Conservation (phyloP, 768 basidiomycete genomes). For the Pleurotus ostreatus region DNA sequence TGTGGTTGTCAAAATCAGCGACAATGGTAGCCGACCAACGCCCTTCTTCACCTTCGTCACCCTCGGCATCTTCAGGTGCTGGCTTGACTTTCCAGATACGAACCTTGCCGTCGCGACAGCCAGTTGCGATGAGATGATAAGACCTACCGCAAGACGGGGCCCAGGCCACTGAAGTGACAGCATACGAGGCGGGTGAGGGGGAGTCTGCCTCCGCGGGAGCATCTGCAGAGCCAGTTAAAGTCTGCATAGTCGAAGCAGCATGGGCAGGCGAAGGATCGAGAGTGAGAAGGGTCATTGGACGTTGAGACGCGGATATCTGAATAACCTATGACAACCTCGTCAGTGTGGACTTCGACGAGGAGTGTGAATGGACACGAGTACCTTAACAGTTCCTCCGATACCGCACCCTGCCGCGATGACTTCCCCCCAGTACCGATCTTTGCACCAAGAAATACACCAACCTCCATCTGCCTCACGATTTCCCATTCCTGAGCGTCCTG, state of each 20-base stretch:
- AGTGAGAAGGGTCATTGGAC: conserved; percentile 60
- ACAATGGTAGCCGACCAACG: conserved; percentile 75
- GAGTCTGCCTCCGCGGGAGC: conserved; percentile 24
- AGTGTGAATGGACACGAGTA: conserved; percentile 24
- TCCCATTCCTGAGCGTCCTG: conserved; percentile 11
- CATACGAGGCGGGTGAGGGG: conserved; percentile 38
- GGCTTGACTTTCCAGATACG: conserved; percentile 86
- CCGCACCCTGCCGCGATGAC: conserved; percentile 78
- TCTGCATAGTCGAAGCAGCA: conserved; percentile 11
- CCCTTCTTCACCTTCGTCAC: conserved; percentile 39
- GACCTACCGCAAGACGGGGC: conserved; percentile 91
- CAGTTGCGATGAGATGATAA: conserved; percentile 92
- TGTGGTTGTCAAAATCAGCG: conserved; percentile 86
- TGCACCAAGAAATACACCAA: conserved; percentile 88
- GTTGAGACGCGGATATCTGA: conserved; percentile 64
- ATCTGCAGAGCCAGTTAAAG: conserved; percentile 12
- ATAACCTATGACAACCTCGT: conserved; percentile 48
- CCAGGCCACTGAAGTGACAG: conserved; percentile 87
- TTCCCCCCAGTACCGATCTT: conserved; percentile 94
- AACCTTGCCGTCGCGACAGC: conserved; percentile 82
- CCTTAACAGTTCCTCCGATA: conserved; percentile 71
- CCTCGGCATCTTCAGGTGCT: conserved; percentile 37
- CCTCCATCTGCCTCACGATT: conserved; percentile 14
- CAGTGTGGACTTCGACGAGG: background rate
- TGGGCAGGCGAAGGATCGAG: conserved; percentile 47